phyloP scores from a whole-genome alignment of 345 rosid species.

The Camelina sativa region DNA sequence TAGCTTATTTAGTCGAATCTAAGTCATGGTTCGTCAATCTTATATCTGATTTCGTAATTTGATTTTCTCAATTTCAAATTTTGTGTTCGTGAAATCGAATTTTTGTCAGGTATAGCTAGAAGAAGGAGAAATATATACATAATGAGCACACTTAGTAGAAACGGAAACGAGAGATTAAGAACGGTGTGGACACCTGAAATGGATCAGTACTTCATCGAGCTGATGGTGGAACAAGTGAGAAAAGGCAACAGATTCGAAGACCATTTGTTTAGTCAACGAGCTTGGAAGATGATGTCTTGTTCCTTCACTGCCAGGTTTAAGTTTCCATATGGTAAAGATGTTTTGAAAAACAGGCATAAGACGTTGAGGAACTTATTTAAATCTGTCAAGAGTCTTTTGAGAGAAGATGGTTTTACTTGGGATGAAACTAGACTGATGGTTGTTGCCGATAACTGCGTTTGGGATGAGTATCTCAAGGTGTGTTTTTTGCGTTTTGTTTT shows the following conservation, averaged over 20 bases:
- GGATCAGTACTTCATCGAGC: constrained; percentile 79
- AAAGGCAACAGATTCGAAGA: constrained; percentile 77
- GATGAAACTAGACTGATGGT: constrained; percentile 73
- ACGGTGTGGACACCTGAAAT: constrained; percentile 90
- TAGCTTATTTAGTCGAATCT: background rate
- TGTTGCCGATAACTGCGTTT: constrained; percentile 56
- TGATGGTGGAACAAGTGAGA: constrained; percentile 70
- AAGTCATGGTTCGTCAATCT: background rate
- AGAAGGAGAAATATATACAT: background rate
- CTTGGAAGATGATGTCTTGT: constrained; percentile 81
- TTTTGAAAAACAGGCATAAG: constrained; percentile 72
- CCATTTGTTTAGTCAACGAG: constrained; percentile 74
- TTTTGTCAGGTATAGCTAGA: constrained; percentile 30
- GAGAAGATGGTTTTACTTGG: constrained; percentile 67
- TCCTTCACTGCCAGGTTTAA: constrained; percentile 68
- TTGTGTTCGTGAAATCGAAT: constrained; percentile 9
- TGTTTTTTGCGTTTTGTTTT: constrained; percentile 1
- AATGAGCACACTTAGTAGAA: constrained; percentile 29
- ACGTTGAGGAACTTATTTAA: constrained; percentile 66
- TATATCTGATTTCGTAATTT: background rate
- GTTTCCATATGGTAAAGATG: constrained; percentile 67
- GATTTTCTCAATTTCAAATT: background rate
- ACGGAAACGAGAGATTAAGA: constrained; percentile 56
- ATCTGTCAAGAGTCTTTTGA: constrained; percentile 63
- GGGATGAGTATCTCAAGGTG: constrained; percentile 87